Percentiles rank a stretch among this genome's conserved stretches.
Conservation (phyloP, 2,329 filamentous ascomycete species). For the Neurospora crassa region DNA sequence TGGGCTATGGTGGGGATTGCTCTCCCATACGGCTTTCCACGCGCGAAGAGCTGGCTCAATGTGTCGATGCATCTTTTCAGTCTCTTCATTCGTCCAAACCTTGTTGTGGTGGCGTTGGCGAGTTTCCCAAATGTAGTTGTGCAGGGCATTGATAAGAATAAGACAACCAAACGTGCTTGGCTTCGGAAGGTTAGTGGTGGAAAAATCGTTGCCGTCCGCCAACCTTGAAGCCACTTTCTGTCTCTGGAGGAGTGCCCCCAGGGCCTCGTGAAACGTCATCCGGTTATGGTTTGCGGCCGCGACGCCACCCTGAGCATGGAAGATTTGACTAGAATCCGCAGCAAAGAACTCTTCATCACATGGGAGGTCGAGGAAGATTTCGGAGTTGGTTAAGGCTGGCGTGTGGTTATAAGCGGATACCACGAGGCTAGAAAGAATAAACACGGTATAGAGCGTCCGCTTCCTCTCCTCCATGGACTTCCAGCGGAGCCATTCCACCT, state of each 20-base stretch:
- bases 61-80: slow-evolving; percentile 89
- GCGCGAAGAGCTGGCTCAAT: slow-evolving; percentile 89
- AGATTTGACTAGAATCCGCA: slow-evolving; percentile 73
- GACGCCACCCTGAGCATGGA: slow-evolving; percentile 67
- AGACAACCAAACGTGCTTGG: slow-evolving; percentile 90
- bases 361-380: slow-evolving; percentile 79
- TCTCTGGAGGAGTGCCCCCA: slow-evolving; percentile 64
- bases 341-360: slow-evolving; percentile 89
- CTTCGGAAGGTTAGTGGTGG: slow-evolving; percentile 51
- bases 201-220: slow-evolving; percentile 36
- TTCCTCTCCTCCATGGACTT: slow-evolving; percentile 84
- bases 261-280: slow-evolving; percentile 70
- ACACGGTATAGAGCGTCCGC: slow-evolving; percentile 83
- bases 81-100: slow-evolving; percentile 84
- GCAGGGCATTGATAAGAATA: slow-evolving; percentile 84
- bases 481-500: slow-evolving; percentile 82
- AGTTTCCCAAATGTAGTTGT: slow-evolving; percentile 98
- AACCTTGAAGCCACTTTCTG: slow-evolving; percentile 36
- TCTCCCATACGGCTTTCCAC: slow-evolving; percentile 89
- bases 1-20: slow-evolving; percentile 73
- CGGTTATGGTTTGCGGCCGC: slow-evolving; percentile 59
- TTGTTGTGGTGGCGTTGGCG: slow-evolving; percentile 81
- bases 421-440: slow-evolving; percentile 81
- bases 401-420: slow-evolving; percentile 91
- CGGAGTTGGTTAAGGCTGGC: slow-evolving; percentile 85